Evolutionary conservation across 1,139 yeast species (phyloP).

Genomic region (Hemisphaericaspora xylanilytica): DNA sequence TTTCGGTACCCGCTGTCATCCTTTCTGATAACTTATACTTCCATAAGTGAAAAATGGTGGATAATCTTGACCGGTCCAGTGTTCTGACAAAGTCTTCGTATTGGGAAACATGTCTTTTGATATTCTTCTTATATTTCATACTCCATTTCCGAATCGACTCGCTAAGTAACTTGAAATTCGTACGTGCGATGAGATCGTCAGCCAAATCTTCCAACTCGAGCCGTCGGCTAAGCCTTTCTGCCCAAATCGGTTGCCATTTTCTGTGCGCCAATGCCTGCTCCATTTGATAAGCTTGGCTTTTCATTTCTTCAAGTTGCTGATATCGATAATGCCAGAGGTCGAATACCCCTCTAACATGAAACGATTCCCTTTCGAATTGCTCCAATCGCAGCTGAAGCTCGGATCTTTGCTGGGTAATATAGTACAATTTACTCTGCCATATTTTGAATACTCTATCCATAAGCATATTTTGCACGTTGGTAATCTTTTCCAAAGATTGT

Average conservation of each 20-base stretch:
- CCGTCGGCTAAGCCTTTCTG: slow-evolving; percentile 26
- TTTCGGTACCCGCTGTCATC: neutral
- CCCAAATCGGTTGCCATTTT: neutral
- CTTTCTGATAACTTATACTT: slow-evolving; percentile 20
- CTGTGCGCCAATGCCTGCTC: slow-evolving; percentile 11
- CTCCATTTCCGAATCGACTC: slow-evolving; percentile 38
- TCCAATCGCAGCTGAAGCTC: neutral
- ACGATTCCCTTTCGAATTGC: neutral
- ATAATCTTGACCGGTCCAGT: slow-evolving; percentile 30
- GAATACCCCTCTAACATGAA: slow-evolving; percentile 1
- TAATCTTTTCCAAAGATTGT: neutral
- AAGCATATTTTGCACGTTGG: slow-evolving; percentile 1
- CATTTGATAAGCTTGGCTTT: slow-evolving; percentile 20
- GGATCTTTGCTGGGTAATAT: neutral
- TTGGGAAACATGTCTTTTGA: slow-evolving; percentile 35
- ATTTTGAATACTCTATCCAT: slow-evolving; percentile 1
- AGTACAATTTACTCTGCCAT: slow-evolving; percentile 2
- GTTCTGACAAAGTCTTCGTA: slow-evolving; percentile 34
- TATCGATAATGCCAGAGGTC: slow-evolving; percentile 11
- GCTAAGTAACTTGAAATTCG: slow-evolving; percentile 25
- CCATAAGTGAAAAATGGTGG: slow-evolving; percentile 41
- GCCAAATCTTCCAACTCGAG: slow-evolving; percentile 38
- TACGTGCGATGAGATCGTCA: slow-evolving; percentile 29
- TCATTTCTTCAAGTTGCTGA: slow-evolving; percentile 7
- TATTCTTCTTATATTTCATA: slow-evolving; percentile 34